phyloP scores from a whole-genome alignment of 192 early-diverging fungal species.

The Backusella circina region DNA sequence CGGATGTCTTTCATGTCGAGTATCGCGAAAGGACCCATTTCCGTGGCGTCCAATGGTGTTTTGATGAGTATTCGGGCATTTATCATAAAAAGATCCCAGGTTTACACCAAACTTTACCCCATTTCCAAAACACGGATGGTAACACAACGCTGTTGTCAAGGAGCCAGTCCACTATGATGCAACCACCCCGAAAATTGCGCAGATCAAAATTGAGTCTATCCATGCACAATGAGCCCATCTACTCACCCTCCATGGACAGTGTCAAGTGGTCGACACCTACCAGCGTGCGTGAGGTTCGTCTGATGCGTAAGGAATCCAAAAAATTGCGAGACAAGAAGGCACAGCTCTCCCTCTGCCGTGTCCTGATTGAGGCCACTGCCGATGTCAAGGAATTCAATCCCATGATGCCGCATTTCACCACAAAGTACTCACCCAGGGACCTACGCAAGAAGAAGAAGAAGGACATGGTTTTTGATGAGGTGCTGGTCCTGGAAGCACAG shows the following conservation, averaged over 20 bases:
- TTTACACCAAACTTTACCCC: background rate
- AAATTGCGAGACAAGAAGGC: background rate
- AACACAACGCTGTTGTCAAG: background rate
- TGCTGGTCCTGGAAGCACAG: constrained; percentile 75
- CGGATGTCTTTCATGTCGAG: background rate
- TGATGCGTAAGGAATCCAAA: background rate
- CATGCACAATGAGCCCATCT: background rate
- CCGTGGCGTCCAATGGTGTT: constrained; percentile 15
- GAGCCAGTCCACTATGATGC: background rate
- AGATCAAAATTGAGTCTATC: background rate
- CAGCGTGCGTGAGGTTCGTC: background rate
- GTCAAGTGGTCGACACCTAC: background rate
- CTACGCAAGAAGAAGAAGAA: constrained; percentile 41
- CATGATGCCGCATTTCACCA: background rate
- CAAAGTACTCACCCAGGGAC: background rate
- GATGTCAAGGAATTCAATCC: background rate
- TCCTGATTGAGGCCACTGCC: background rate
- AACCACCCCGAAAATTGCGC: background rate
- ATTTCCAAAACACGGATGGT: background rate
- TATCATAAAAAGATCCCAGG: constrained; percentile 16
- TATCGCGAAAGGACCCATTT: constrained; percentile 8
- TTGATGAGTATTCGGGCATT: constrained; percentile 24
- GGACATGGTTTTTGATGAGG: constrained; percentile 63
- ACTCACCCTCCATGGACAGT: background rate
- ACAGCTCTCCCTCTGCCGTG: background rate